These are phyloP conservation scores for Aphanomyces astaci DNA, from an alignment of 352 stramenopile genomes.

Conservation along the genomic window DNA sequence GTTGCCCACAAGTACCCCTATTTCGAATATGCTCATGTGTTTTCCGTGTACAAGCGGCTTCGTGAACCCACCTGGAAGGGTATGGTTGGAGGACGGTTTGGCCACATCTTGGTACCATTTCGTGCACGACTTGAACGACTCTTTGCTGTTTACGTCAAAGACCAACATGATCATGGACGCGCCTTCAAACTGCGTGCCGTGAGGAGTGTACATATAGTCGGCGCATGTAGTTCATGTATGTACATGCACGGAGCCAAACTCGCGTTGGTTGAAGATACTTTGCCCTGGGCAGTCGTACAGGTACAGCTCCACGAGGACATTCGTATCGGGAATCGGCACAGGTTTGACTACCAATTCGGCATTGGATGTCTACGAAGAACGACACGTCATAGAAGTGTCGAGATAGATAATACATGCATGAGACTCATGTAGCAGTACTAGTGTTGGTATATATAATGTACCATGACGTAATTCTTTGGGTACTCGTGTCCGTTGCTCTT, in stretches of 20 bases:
- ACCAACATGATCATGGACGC: slow-evolving; percentile 68
- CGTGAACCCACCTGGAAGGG: slow-evolving; percentile 51
- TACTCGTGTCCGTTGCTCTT: slow-evolving; percentile 88
- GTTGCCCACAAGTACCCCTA: slow-evolving; percentile 65
- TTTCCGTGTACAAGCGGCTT: not conserved
- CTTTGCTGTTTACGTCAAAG: slow-evolving; percentile 82
- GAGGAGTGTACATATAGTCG: not conserved
- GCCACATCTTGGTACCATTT: slow-evolving; percentile 80
- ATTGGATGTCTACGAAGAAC: slow-evolving; percentile 61
- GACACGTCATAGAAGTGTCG: not conserved
- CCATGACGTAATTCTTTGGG: slow-evolving; percentile 94
- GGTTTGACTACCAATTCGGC: slow-evolving; percentile 88
- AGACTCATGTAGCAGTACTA: no score
- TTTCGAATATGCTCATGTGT: not conserved
- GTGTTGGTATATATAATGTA: slow-evolving; percentile 22
- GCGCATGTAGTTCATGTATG: not conserved
- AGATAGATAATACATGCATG: no score
- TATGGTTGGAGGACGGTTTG: slow-evolving; percentile 61
- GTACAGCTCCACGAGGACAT: slow-evolving; percentile 89
- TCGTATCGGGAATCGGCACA: slow-evolving; percentile 82
- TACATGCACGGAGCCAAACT: slow-evolving; percentile 77
- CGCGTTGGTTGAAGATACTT: slow-evolving; percentile 91
- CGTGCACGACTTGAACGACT: slow-evolving; percentile 75
- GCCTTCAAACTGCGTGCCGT: slow-evolving; percentile 28
- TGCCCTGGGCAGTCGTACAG: slow-evolving; percentile 90